Percentiles rank a stretch among this genome's conserved stretches.
These are phyloP conservation scores for Saussurea involucrata DNA, from an alignment of 129 eudicot genomes.

Conservation along the genomic window DNA sequence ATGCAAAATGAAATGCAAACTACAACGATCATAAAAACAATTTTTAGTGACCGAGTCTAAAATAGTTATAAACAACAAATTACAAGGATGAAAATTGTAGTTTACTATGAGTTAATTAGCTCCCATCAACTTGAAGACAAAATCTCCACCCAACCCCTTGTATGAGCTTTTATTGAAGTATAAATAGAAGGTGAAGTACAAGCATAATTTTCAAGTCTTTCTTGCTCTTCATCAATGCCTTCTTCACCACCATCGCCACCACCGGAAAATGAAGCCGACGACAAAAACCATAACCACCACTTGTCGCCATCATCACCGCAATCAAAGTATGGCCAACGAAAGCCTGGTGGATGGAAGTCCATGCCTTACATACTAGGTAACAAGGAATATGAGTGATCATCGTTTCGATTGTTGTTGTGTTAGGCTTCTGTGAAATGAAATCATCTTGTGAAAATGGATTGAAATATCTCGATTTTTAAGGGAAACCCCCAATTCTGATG, in stretches of 20 bases:
- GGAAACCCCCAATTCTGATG: background rate
- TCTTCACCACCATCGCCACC: background rate
- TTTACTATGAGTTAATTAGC: background rate
- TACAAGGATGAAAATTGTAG: too few species aligned
- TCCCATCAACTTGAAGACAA: background rate
- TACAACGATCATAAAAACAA: too few species aligned
- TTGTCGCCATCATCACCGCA: background rate
- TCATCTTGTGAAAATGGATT: background rate
- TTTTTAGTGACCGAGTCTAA: too few species aligned
- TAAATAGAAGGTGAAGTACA: background rate
- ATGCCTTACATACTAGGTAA: conserved; percentile 59
- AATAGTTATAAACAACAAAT: too few species aligned
- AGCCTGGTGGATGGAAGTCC: conserved; percentile 69
- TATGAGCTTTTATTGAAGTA: background rate
- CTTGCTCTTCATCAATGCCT: conserved; percentile 4
- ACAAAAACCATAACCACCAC: background rate
- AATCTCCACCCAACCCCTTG: background rate
- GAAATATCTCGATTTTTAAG: background rate
- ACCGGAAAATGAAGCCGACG: conserved; percentile 7
- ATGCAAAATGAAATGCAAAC: too few species aligned
- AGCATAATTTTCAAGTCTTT: background rate
- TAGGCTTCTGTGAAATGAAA: background rate
- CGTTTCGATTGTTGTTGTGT: background rate
- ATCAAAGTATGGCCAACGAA: conserved; percentile 1
- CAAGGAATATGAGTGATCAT: background rate